These are phyloP conservation scores for Globisporangium mamillatum DNA, from an alignment of 352 stramenopile genomes.

Conservation along the genomic window DNA sequence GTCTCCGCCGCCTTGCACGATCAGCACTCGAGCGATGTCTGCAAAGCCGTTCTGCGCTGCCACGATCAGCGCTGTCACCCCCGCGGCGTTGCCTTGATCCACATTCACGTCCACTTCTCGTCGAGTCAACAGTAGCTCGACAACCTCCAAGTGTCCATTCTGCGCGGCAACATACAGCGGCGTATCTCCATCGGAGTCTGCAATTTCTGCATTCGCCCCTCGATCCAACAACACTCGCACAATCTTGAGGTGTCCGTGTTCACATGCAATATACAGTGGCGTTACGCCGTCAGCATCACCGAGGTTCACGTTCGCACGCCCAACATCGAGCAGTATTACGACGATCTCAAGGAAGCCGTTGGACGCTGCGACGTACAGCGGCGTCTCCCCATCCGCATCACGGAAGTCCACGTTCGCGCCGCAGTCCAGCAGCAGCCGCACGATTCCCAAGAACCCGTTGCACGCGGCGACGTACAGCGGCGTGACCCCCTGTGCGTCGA, in stretches of 20 bases:
- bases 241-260: not conserved
- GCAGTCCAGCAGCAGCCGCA: not conserved
- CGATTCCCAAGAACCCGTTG: constrained; percentile 5
- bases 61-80: not conserved
- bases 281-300: constrained; percentile 33
- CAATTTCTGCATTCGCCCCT: not conserved
- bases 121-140: not conserved
- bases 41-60: not conserved
- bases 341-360: constrained; percentile 13
- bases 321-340: not conserved
- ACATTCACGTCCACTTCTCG: not conserved
- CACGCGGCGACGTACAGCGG: constrained; percentile 9
- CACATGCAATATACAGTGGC: constrained; percentile 5
- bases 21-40: not conserved
- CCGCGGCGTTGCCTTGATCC: not conserved
- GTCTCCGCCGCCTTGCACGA: not conserved
- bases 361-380: constrained; percentile 9
- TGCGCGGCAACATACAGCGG: not conserved
- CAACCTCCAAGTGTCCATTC: constrained; percentile 2
- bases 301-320: constrained; percentile 17
- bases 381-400: constrained; percentile 7
- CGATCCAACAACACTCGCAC: not conserved
- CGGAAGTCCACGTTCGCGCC: constrained; percentile 10
- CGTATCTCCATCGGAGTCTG: constrained; percentile 3
- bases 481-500: not conserved